Evolutionary conservation across 768 basidiomycete species (phyloP).

Genomic region (Nevesoporus exiguus): DNA sequence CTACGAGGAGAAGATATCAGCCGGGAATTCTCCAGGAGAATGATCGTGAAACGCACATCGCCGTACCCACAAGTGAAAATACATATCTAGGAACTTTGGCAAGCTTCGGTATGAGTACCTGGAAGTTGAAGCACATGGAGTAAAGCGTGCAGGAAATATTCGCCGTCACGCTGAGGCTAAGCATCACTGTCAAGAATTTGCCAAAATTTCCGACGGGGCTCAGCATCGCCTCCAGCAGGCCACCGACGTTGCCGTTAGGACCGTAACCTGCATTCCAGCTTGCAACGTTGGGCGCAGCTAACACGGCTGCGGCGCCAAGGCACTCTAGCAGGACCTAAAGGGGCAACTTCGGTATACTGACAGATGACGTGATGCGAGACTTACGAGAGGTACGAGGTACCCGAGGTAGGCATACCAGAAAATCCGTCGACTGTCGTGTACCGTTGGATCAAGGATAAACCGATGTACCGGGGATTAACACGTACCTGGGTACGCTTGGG

Average conservation of each 20-base stretch:
- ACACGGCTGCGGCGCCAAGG: slow-evolving; percentile 66
- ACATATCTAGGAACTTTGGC: slow-evolving; percentile 64
- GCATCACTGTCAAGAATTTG: slow-evolving; percentile 66
- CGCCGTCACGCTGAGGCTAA: slow-evolving; percentile 72
- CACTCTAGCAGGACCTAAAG: slow-evolving; percentile 42
- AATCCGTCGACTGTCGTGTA: slow-evolving; percentile 46
- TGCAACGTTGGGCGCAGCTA: slow-evolving; percentile 52
- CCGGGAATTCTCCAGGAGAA: not conserved
- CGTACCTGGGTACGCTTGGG: slow-evolving; percentile 55
- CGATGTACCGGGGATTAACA: not conserved
- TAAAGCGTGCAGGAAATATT: slow-evolving; percentile 86
- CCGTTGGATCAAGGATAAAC: slow-evolving; percentile 6
- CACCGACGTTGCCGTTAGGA: slow-evolving; percentile 54
- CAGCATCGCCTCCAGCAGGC: slow-evolving; percentile 60
- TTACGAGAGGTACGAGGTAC: slow-evolving; percentile 57
- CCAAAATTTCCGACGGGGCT: slow-evolving; percentile 62
- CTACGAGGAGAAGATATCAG: slow-evolving; percentile 33
- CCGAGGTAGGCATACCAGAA: slow-evolving; percentile 66
- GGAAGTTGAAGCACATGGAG: slow-evolving; percentile 70
- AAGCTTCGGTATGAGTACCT: slow-evolving; percentile 60
- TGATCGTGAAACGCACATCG: slow-evolving; percentile 47
- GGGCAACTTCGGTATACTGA: not conserved
- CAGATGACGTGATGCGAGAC: slow-evolving; percentile 25
- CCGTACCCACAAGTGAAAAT: slow-evolving; percentile 62
- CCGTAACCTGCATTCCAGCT: slow-evolving; percentile 56